Evolutionary conservation across 1,284 basidiomycete species (phyloP).

Genomic region (Cutaneotrichosporon daszewskae): DNA sequence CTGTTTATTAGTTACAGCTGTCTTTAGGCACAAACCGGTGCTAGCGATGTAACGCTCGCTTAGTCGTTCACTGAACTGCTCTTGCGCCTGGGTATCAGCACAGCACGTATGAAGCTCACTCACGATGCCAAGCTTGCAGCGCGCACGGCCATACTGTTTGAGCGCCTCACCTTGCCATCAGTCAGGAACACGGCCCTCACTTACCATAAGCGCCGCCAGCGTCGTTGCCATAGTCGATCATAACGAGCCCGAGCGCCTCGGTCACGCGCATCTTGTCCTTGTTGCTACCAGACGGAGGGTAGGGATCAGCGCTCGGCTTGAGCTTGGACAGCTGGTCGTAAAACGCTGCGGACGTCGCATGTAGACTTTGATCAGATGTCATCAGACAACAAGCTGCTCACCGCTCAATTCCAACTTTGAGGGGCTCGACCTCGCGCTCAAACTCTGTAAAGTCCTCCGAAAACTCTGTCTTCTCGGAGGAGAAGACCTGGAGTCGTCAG

Average conservation of each 20-base stretch:
- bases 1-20: no score
- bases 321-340: slow-evolving; percentile 38
- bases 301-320: slow-evolving; percentile 42
- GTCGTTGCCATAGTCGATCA: slow-evolving; percentile 78
- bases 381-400: slow-evolving; percentile 42
- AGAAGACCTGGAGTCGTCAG: slow-evolving; percentile 53
- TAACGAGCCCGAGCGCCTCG: slow-evolving; percentile 73
- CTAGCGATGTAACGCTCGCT: slow-evolving; percentile 73
- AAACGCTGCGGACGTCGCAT: slow-evolving; percentile 43
- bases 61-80: slow-evolving; percentile 18
- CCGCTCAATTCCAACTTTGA: slow-evolving; percentile 60
- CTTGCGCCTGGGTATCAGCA: slow-evolving; percentile 2
- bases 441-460: slow-evolving; percentile 62
- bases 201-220: slow-evolving; percentile 61
- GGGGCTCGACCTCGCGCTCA: slow-evolving; percentile 63
- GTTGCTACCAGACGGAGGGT: slow-evolving; percentile 30
- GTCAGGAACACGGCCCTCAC: slow-evolving; percentile 1
- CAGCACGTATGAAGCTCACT: neutral
- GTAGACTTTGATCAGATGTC: slow-evolving; percentile 24
- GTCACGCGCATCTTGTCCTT: slow-evolving; percentile 55
- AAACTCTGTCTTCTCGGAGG: slow-evolving; percentile 58
- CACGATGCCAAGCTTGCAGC: slow-evolving; percentile 70
- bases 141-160: slow-evolving; percentile 66
- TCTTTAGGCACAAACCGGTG: slow-evolving; percentile 44
- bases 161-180: slow-evolving; percentile 53